Conservation (phyloP, 495 filamentous ascomycete genomes). For the Hypoxylon cercidicola region DNA sequence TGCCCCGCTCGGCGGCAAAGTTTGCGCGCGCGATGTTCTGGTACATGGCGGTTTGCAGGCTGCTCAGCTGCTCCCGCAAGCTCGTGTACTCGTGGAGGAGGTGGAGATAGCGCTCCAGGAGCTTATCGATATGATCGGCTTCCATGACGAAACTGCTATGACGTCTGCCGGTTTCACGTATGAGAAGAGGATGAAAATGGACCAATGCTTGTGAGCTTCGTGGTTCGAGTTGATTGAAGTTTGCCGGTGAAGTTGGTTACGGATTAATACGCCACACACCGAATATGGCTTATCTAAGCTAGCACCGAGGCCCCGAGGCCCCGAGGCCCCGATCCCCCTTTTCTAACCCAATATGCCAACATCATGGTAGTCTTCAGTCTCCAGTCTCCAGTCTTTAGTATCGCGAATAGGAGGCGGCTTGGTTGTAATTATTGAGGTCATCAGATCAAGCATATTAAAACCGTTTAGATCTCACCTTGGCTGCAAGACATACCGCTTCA, state of each 20-base stretch:
- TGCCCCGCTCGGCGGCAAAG: conserved; percentile 70
- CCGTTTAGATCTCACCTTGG: conserved; percentile 16
- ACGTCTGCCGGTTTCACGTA: neutral
- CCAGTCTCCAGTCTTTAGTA: no score
- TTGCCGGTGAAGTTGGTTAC: no score
- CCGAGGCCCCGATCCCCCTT: no score
- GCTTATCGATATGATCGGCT: conserved; percentile 64
- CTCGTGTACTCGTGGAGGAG: conserved; percentile 76
- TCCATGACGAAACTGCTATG: conserved; percentile 31
- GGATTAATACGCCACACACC: no score
- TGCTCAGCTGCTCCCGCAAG: conserved; percentile 64
- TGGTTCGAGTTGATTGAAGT: no score
- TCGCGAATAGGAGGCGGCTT: no score
- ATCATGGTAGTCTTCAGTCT: no score
- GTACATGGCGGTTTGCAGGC: conserved; percentile 64
- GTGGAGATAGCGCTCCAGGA: conserved; percentile 74
- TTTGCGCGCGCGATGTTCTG: conserved; percentile 75
- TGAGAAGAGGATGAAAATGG: neutral
- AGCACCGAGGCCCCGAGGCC: no score
- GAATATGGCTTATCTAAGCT: no score
- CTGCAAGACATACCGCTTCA: conserved; percentile 32
- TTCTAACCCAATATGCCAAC: no score
- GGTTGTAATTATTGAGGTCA: neutral
- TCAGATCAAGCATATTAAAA: conserved; percentile 17
- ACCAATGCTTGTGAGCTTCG: no score